These are phyloP conservation scores for Quillaja saponaria DNA, from an alignment of 306 rosid genomes.

Conservation along the genomic window DNA sequence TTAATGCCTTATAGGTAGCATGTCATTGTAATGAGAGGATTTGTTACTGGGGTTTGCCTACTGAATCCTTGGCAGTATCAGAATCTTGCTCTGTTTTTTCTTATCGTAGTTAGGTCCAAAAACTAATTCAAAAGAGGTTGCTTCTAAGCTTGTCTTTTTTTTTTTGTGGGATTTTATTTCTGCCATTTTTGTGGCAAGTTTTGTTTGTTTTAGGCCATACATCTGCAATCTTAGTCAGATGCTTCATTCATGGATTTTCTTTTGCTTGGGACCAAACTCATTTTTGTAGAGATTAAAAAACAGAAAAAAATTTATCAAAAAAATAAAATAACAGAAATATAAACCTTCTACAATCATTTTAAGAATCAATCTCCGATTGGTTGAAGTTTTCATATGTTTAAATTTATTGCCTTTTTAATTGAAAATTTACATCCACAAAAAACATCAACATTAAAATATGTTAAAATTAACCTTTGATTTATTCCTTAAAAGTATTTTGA, in stretches of 20 bases:
- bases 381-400: too few relatives aligned
- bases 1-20: constrained; percentile 28
- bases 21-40: constrained; percentile 33
- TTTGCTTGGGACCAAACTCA: constrained; percentile 20
- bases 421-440: too few relatives aligned
- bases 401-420: too few relatives aligned
- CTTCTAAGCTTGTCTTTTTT: constrained; percentile 8
- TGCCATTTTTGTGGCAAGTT: not conserved
- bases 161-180: constrained; percentile 3
- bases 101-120: not conserved
- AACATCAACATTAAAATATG: too few relatives aligned
- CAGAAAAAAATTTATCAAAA: too few relatives aligned
- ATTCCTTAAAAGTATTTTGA: too few relatives aligned
- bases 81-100: not conserved
- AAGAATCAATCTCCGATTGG: too few relatives aligned
- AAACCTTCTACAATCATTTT: too few relatives aligned
- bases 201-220: constrained; percentile 25
- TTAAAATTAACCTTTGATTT: too few relatives aligned
- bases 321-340: too few relatives aligned
- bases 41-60: constrained; percentile 18
- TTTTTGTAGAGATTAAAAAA: constrained; percentile 24
- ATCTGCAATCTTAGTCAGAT: constrained; percentile 4
- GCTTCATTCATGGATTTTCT: constrained; percentile 33
- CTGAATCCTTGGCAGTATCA: constrained; percentile 10
- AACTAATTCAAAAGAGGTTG: not conserved